Percentiles rank a stretch among this genome's conserved stretches.
phyloP scores from a whole-genome alignment of 2,329 filamentous ascomycete genomes.

The Ascocoryne sarcoides region DNA sequence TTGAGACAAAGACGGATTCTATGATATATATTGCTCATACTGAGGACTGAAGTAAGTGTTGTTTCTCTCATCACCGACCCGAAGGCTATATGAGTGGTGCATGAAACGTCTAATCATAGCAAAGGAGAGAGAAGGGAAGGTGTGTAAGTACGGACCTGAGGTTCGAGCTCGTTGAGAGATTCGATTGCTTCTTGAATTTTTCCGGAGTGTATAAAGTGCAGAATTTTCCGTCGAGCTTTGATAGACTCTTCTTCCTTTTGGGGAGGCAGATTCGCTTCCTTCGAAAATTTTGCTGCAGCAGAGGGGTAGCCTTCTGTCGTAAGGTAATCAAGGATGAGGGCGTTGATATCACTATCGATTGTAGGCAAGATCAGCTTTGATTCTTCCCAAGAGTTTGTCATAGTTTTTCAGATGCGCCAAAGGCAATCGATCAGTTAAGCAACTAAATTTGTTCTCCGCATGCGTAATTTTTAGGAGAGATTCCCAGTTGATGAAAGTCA shows the following conservation, averaged over 20 bases:
- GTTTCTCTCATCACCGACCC: conserved; percentile 83
- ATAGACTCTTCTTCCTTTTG: conserved; percentile 67
- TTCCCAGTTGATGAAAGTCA: conserved; percentile 97
- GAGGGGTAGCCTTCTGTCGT: conserved; percentile 92
- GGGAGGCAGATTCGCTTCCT: conserved; percentile 79
- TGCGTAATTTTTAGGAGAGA: conserved; percentile 87
- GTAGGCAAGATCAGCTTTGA: conserved; percentile 17
- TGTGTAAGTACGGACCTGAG: conserved; percentile 60
- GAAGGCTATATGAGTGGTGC: conserved; percentile 98
- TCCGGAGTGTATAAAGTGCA: conserved; percentile 75
- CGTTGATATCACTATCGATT: conserved; percentile 75
- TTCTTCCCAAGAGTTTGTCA: background rate
- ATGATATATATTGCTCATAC: conserved; percentile 62
- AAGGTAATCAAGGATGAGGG: conserved; percentile 91
- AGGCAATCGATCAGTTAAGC: conserved; percentile 52
- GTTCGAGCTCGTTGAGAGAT: conserved; percentile 79
- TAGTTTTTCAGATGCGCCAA: background rate
- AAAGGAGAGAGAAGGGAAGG: conserved; percentile 23
- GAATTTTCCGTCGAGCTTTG: conserved; percentile 69
- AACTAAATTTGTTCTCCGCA: conserved; percentile 90
- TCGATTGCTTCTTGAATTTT: conserved; percentile 80
- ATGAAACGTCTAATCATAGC: conserved; percentile 99
- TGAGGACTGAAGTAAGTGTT: conserved; percentile 63
- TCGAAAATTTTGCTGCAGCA: conserved; percentile 86
- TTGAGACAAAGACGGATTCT: too few species aligned